A percentile compares a stretch with the other conserved stretches of the same genome.
Conservation (phyloP, 2,329 filamentous ascomycete species). For the Pseudonectria buxi region DNA sequence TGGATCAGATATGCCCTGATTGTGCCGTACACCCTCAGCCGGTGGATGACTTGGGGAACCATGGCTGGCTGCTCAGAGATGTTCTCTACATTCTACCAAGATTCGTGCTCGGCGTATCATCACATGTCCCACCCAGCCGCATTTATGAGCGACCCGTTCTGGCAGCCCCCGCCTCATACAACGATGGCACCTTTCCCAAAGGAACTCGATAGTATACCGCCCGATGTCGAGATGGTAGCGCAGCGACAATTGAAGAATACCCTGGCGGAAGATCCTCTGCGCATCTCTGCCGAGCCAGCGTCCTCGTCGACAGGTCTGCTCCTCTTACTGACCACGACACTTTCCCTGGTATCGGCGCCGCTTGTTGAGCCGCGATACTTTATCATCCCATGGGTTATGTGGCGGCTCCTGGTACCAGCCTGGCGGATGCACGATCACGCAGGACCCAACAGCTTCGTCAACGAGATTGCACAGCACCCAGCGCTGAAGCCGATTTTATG, state of each 20-base stretch:
- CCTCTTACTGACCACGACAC: conserved; percentile 59
- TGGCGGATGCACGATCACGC: conserved; percentile 26
- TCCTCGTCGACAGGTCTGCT: conserved; percentile 48
- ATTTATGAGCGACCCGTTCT: conserved; percentile 26
- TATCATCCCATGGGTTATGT: conserved; percentile 90
- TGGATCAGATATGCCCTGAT: conserved; percentile 61
- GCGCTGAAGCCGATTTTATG: conserved; percentile 5
- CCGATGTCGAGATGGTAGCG: conserved; percentile 2
- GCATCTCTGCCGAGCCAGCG: conserved; percentile 25
- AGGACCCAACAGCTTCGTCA: neutral
- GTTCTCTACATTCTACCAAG: conserved; percentile 6
- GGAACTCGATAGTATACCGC: conserved; percentile 1
- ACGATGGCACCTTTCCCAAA: too few relatives aligned
- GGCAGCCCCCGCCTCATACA: conserved; percentile 4
- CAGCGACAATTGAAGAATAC: conserved; percentile 7
- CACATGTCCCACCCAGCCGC: conserved; percentile 3
- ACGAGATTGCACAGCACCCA: conserved; percentile 1
- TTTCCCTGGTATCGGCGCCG: conserved; percentile 81
- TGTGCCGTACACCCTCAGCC: conserved; percentile 63
- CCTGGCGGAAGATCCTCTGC: conserved; percentile 20
- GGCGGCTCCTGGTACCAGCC: conserved; percentile 70
- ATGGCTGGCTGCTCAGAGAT: conserved; percentile 42
- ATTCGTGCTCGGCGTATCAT: conserved; percentile 12
- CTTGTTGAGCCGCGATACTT: conserved; percentile 95
- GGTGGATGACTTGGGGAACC: conserved; percentile 60